Evolutionary conservation across 2,329 filamentous ascomycete genomes (phyloP), one percentile per base, ranked within the genome.

Genomic region (Phialocephala sp.): DNA sequence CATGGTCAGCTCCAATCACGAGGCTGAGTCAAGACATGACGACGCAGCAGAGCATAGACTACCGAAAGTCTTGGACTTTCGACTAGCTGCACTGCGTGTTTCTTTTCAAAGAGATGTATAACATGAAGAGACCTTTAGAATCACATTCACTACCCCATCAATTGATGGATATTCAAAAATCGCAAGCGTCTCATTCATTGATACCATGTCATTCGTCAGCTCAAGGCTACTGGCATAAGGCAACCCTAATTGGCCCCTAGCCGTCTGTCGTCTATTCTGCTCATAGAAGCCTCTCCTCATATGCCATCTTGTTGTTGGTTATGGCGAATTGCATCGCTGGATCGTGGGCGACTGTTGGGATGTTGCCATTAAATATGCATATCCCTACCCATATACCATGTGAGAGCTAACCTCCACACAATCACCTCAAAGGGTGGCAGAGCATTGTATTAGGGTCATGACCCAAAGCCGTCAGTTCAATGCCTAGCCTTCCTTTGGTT

Each of bases 1-100:
- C 50, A 37, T 43, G 15, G 56, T 62, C 60, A 60, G 62, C 60
- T 63, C 59, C 61, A 66, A 61, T 63, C 58, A 64, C 15, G 36
- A 59, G 65, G 64, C 60, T 47, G 60, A 61, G 65, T 39, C 45
- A 9, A 47, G 45, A 32, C 22, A 45, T 54, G 64, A 60, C 27
- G 58, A 35, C 41, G 58, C 5, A 18, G 27, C 22, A 27, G 24
- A 18, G 12, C 24, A 54, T 18, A 24, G 12, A 50, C 45, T 4
- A 47, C n/a, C 15, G 27, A n/a, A n/a, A n/a, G n/a, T n/a, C n/a
- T n/a, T n/a, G n/a, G n/a, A n/a, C n/a, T n/a, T 32, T 32, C 6
- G 27, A 6, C 27, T 3, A 3, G 6, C 6, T 32, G 27, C 27
- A 6, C 27, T 32, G 27, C 27, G 27, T 32, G 6, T 32, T 32